Percentiles rank a stretch among this genome's conserved stretches.
Evolutionary conservation across 371 early-diverging fungal species (phyloP).

Genomic region (Mucor circinelloides): DNA sequence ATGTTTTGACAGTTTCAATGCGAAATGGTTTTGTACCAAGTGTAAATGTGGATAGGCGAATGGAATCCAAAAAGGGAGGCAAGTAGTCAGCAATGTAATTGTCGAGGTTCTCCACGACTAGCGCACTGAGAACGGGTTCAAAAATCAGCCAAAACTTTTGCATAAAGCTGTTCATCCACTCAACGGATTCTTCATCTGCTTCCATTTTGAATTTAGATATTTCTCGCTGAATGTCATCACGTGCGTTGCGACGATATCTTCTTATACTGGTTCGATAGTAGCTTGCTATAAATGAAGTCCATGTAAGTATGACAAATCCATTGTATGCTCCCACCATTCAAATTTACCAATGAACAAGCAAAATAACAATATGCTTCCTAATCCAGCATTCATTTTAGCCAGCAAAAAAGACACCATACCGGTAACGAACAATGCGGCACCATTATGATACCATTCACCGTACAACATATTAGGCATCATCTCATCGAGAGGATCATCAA

Average conservation of each 20-base stretch:
- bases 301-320: background rate
- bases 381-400: conserved; percentile 54
- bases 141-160: conserved; percentile 92
- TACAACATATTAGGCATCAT: conserved; percentile 20
- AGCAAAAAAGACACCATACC: conserved; percentile 40
- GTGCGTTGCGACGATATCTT: conserved; percentile 66
- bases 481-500: conserved; percentile 21
- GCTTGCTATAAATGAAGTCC: conserved; percentile 45
- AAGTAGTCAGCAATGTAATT: conserved; percentile 76
- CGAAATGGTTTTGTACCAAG: conserved; percentile 96
- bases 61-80: conserved; percentile 90
- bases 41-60: conserved; percentile 93
- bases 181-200: conserved; percentile 80
- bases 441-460: conserved; percentile 39
- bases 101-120: conserved; percentile 78
- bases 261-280: conserved; percentile 70
- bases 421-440: conserved; percentile 35
- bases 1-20: conserved; percentile 84
- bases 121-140: conserved; percentile 89
- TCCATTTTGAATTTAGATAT: conserved; percentile 55
- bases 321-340: background rate
- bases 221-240: conserved; percentile 76
- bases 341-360: conserved; percentile 58
- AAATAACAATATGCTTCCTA: conserved; percentile 51
- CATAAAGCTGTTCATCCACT: conserved; percentile 97